phyloP scores from a whole-genome alignment of 768 basidiomycete genomes.

The Auricularia sp. region DNA sequence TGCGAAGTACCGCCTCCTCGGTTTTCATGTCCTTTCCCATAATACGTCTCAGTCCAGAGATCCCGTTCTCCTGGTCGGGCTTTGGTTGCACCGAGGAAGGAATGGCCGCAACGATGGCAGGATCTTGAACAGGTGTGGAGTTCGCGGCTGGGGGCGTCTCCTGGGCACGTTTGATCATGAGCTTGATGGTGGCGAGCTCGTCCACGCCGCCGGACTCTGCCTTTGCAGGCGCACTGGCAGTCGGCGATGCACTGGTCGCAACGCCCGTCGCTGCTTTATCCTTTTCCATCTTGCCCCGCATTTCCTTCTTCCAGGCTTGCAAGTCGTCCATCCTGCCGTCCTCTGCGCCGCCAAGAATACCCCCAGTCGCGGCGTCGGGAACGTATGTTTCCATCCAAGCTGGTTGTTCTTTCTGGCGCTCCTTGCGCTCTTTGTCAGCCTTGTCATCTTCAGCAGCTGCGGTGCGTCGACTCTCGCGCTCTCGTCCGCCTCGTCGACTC shows the following conservation, averaged over 20 bases:
- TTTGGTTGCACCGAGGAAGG: conserved; percentile 5
- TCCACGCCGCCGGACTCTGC: conserved; percentile 38
- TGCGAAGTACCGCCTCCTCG: neutral
- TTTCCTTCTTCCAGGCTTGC: conserved; percentile 78
- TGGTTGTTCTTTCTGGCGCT: conserved; percentile 55
- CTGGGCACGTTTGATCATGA: conserved; percentile 75
- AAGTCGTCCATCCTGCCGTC: conserved; percentile 73
- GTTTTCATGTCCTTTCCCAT: neutral
- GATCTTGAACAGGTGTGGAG: neutral
- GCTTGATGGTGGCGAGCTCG: conserved; percentile 75
- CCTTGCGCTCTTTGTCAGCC: conserved; percentile 38
- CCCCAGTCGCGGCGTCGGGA: conserved; percentile 39
- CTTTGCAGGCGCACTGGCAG: neutral
- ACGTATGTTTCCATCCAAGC: conserved; percentile 91
- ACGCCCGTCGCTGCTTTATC: conserved; percentile 27
- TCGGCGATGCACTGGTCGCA: neutral
- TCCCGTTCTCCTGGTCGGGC: neutral
- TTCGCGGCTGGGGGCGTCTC: conserved; percentile 21
- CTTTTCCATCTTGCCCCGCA: conserved; percentile 66
- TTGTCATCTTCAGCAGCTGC: conserved; percentile 31
- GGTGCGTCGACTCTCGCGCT: neutral
- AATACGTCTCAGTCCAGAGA: neutral
- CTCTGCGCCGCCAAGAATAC: conserved; percentile 42
- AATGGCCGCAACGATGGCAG: neutral
- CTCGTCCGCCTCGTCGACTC: neutral